phyloP scores from a whole-genome alignment of 805 yeast genomes.

The Jamesozyma spencerorum region DNA sequence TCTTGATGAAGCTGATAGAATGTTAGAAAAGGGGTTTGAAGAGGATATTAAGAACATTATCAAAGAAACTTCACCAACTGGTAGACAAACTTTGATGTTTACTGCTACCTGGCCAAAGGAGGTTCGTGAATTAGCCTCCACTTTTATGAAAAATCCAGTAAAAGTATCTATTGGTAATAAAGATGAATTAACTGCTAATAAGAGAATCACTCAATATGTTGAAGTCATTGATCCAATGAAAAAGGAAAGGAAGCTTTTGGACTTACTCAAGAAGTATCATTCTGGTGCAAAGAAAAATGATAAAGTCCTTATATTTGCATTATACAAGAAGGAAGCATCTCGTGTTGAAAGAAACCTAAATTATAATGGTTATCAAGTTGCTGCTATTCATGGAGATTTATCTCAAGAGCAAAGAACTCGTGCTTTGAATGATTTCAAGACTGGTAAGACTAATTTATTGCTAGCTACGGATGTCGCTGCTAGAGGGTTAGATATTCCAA shows the following conservation, averaged over 20 bases:
- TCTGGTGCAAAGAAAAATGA: constrained; percentile 59
- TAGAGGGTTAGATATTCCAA: constrained; percentile 94
- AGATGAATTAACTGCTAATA: constrained; percentile 90
- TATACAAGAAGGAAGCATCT: constrained; percentile 93
- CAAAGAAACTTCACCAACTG: constrained; percentile 40
- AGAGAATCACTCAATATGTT: constrained; percentile 84
- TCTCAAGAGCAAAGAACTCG: constrained; percentile 84
- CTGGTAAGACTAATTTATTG: constrained; percentile 63
- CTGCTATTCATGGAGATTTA: constrained; percentile 95
- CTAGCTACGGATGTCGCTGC: constrained; percentile 98
- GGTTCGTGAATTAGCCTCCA: constrained; percentile 82
- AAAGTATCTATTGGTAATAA: constrained; percentile 89
- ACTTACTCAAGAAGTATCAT: constrained; percentile 65
- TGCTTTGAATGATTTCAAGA: constrained; percentile 78
- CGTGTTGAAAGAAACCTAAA: constrained; percentile 72
- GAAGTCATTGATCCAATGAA: constrained; percentile 80
- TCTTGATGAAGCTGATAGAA: constrained; percentile 96
- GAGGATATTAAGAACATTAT: constrained; percentile 86
- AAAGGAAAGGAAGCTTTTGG: constrained; percentile 70
- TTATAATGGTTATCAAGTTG: constrained; percentile 67
- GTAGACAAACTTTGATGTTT: constrained; percentile 91
- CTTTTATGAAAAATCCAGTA: constrained; percentile 78
- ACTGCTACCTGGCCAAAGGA: constrained; percentile 99
- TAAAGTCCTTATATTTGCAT: constrained; percentile 82
- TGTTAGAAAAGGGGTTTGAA: constrained; percentile 97